Evolutionary conservation across 2,329 filamentous ascomycete species (phyloP).

Genomic region (Biscogniauxia sp.): DNA sequence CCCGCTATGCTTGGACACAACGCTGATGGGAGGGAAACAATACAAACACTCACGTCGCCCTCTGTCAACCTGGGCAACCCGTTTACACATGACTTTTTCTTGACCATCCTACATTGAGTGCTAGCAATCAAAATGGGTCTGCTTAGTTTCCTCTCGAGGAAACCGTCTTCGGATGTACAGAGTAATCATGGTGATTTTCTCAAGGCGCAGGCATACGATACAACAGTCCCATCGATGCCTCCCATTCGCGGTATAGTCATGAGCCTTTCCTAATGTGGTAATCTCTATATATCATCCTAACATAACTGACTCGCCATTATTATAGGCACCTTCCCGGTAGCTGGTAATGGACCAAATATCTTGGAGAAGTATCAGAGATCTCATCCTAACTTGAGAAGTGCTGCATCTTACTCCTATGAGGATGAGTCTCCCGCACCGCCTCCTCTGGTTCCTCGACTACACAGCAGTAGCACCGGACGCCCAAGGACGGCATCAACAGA

Average conservation of each 20-base stretch:
- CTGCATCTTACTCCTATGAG: slow-evolving; percentile 17
- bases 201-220: slow-evolving; percentile 38
- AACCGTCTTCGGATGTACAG: slow-evolving; percentile 18
- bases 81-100: slow-evolving; percentile 9
- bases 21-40: background rate
- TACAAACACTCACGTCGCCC: background rate
- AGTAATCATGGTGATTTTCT: slow-evolving; percentile 21
- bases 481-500: slow-evolving; percentile 36
- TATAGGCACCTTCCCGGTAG: slow-evolving; percentile 39
- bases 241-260: slow-evolving; percentile 35
- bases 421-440: slow-evolving; percentile 29
- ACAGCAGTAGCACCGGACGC: slow-evolving; percentile 30
- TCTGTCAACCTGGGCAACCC: slow-evolving; percentile 11
- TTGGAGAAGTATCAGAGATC: slow-evolving; percentile 37
- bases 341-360: slow-evolving; percentile 40
- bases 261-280: slow-evolving; percentile 18
- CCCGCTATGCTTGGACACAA: background rate
- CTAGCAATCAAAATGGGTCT: slow-evolving; percentile 33
- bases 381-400: slow-evolving; percentile 29
- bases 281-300: slow-evolving; percentile 16
- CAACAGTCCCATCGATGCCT: slow-evolving; percentile 34
- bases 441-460: slow-evolving; percentile 30
- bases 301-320: slow-evolving; percentile 18
- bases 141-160: slow-evolving; percentile 34
- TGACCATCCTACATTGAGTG: background rate